Conservation (phyloP, 2,329 filamentous ascomycete species). For the Fusarium sarcochroum region DNA sequence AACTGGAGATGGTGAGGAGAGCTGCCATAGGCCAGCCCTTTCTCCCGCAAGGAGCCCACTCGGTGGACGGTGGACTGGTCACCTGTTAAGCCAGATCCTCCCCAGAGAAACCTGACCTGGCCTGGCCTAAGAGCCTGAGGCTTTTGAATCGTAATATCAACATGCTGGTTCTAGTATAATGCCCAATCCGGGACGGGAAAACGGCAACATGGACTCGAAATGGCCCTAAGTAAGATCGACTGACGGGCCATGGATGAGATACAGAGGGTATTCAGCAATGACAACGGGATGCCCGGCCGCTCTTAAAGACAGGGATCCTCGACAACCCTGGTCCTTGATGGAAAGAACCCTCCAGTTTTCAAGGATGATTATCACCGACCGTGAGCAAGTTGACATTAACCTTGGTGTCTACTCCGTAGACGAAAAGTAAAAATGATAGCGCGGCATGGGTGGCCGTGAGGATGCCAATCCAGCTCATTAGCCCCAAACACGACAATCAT, state of each 20-base stretch:
- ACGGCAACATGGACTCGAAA: conserved; percentile 26
- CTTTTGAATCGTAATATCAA: conserved; percentile 38
- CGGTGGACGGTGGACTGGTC: conserved; percentile 38
- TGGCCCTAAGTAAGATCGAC: conserved; percentile 46
- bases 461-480: conserved; percentile 39
- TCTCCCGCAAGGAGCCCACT: conserved; percentile 44
- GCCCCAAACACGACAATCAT: conserved; percentile 34
- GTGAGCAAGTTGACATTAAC: conserved; percentile 33
- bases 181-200: conserved; percentile 28
- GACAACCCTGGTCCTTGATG: conserved; percentile 32
- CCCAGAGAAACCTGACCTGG: conserved; percentile 43
- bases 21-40: conserved; percentile 38
- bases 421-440: conserved; percentile 32
- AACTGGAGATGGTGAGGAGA: conserved; percentile 39
- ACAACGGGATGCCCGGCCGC: conserved; percentile 45
- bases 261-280: conserved; percentile 28
- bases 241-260: conserved; percentile 47
- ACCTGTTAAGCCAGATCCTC: conserved; percentile 49
- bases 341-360: conserved; percentile 34
- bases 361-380: conserved; percentile 36
- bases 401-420: conserved; percentile 18
- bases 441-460: conserved; percentile 28
- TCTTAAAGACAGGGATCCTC: conserved; percentile 41
- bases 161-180: conserved; percentile 36
- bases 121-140: conserved; percentile 24